Evolutionary conservation across 805 yeast species (phyloP).

Genomic region (Yarrowia bubula): DNA sequence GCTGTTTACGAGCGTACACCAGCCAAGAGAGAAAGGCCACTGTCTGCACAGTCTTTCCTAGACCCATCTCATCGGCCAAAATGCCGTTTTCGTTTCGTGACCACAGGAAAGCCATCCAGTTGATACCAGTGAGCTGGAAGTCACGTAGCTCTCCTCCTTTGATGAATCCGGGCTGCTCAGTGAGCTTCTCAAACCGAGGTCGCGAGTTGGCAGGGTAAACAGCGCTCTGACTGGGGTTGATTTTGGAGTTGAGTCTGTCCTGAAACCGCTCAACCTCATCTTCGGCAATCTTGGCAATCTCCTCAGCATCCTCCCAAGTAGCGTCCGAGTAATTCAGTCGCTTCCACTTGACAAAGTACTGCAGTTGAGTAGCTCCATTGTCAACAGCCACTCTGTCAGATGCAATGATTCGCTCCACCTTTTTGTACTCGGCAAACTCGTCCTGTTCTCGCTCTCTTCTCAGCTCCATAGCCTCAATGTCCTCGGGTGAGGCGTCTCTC

Average conservation of each 20-base stretch:
- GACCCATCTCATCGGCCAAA: slow-evolving; percentile 97
- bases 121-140: slow-evolving; percentile 95
- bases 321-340: slow-evolving; percentile 91
- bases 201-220: slow-evolving; percentile 65
- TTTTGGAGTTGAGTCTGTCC: slow-evolving; percentile 75
- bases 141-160: slow-evolving; percentile 92
- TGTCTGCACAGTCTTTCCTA: slow-evolving; percentile 97
- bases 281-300: slow-evolving; percentile 81
- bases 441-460: slow-evolving; percentile 84
- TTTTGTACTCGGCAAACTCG: slow-evolving; percentile 75
- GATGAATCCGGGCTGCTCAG: slow-evolving; percentile 82
- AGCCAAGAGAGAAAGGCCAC: slow-evolving; percentile 94
- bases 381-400: slow-evolving; percentile 56
- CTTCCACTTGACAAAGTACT: slow-evolving; percentile 90
- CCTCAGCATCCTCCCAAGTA: slow-evolving; percentile 93
- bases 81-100: slow-evolving; percentile 96
- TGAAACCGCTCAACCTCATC: slow-evolving; percentile 80
- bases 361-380: slow-evolving; percentile 63
- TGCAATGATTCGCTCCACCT: slow-evolving; percentile 86
- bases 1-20: slow-evolving; percentile 89
- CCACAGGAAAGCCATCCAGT: slow-evolving; percentile 99
- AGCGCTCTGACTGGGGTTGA: slow-evolving; percentile 77
- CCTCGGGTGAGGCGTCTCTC: slow-evolving; percentile 85
- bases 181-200: slow-evolving; percentile 85
- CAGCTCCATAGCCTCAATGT: slow-evolving; percentile 87